Conservation (phyloP, 2,329 filamentous ascomycete species). For the Cercospora zeina region DNA sequence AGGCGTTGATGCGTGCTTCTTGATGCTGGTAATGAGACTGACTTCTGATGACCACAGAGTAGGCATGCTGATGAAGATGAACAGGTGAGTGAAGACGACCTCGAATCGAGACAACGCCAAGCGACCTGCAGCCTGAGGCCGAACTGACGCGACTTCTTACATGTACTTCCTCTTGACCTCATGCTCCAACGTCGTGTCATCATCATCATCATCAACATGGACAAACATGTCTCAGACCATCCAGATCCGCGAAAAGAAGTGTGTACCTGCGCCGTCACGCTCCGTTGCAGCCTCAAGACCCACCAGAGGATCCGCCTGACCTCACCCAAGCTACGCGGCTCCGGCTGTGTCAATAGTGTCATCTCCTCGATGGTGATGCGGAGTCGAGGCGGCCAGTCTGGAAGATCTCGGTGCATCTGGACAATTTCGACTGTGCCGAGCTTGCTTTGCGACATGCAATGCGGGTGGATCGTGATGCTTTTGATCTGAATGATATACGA, state of each 20-base stretch:
- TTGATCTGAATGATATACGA: constrained; percentile 8
- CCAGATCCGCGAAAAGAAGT: neutral
- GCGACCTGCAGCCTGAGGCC: neutral
- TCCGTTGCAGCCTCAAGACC: neutral
- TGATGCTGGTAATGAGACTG: too few species aligned
- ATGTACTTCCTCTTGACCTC: neutral
- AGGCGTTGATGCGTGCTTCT: too few species aligned
- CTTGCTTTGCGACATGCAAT: neutral
- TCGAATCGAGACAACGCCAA: neutral
- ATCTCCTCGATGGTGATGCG: constrained; percentile 13
- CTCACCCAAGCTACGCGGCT: constrained; percentile 4
- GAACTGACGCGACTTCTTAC: neutral
- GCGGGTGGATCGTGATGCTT: neutral
- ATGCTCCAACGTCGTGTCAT: neutral
- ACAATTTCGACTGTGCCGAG: neutral
- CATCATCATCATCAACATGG: neutral
- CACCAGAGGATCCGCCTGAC: constrained; percentile 10
- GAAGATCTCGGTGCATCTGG: constrained; percentile 17
- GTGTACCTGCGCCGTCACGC: constrained; percentile 1
- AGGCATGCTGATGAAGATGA: neutral
- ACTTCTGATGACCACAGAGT: too few species aligned
- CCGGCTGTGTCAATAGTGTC: constrained; percentile 10
- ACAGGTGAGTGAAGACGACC: neutral
- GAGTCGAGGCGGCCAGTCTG: constrained; percentile 12
- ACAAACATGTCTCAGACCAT: constrained; percentile 4